A percentile compares a stretch with the other conserved stretches of the same genome.
These are phyloP conservation scores for Botrytis fabae DNA, from an alignment of 2,329 filamentous ascomycete species.

Conservation along the genomic window DNA sequence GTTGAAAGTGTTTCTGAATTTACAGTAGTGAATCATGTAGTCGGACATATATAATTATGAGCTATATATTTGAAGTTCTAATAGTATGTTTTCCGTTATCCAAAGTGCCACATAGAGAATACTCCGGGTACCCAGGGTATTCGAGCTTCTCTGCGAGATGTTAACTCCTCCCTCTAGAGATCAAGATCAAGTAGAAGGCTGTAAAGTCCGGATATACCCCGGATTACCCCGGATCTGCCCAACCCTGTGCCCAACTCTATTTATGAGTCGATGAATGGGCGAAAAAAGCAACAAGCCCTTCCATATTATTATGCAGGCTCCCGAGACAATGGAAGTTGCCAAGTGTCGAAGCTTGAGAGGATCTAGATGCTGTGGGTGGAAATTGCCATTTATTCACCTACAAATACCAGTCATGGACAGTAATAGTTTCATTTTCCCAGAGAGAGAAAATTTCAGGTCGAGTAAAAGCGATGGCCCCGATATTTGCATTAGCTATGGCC, in stretches of 20 bases:
- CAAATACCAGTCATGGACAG: background rate
- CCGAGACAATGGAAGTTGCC: background rate
- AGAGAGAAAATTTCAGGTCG: background rate
- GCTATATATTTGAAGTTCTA: background rate
- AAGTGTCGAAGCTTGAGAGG: background rate
- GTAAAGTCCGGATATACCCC: background rate
- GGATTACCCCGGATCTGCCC: background rate
- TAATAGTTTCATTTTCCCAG: background rate
- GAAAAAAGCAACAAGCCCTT: background rate
- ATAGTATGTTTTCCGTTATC: background rate
- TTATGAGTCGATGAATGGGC: background rate
- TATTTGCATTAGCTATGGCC: background rate
- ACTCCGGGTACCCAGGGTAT: background rate
- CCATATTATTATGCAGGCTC: background rate
- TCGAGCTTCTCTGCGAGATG: background rate
- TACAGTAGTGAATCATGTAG: background rate
- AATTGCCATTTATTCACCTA: background rate
- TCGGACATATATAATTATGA: background rate
- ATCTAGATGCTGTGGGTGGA: background rate
- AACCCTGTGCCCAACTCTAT: background rate
- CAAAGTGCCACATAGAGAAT: background rate
- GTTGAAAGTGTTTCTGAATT: background rate
- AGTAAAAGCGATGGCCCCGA: background rate
- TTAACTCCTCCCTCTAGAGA: background rate
- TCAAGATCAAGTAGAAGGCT: background rate